Evolutionary conservation across 805 yeast genomes (phyloP), one percentile per base, ranked within the genome.

Genomic region (Saturnispora sanitii): DNA sequence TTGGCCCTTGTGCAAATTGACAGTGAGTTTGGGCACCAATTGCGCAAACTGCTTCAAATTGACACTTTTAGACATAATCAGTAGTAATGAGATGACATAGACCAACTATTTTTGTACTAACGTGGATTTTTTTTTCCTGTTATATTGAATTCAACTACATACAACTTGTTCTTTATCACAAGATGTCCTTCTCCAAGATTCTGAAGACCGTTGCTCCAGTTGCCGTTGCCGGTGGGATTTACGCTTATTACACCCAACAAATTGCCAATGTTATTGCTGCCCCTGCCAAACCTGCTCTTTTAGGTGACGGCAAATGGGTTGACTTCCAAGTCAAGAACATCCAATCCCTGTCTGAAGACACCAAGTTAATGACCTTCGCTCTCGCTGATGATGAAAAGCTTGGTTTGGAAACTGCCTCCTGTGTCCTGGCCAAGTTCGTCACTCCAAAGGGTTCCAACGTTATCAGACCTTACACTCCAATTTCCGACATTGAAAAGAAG

Each of bases 381-480:
- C 73, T 87, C 50, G 82, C 83, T 28, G 60, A 70, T 19, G 88
- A 81, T 54, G 74, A 78, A 45, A 76, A 68, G 16, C 70, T 86
- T 23, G 97, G 97, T 27, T 71, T 87, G 51, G 66, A 71, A 49
- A 72, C 81, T 39, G 94, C 97, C 33, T 83, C 92, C 23, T 76
- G 81, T 49, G 60, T 92, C 34, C 60, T 92, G 59, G 75, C 95
- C 62, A 88, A 87, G 68, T 84, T 67, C 57, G 80, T 77, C 42
- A 79, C 90, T 45, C 75, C 78, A 46, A 84, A 85, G 67, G 97
- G 96, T 50, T 75, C 68, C 64, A 77, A 78, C 56, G 95, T 90
- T 38, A 68, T 92, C 48, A 81, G 96, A 67, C 87, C 87, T 32
- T 80, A 79, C 66, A 92, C 98, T 31, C 98, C 98, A 45, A 71